phyloP scores from a whole-genome alignment of 116 monocot species.

The Iris pallida region DNA sequence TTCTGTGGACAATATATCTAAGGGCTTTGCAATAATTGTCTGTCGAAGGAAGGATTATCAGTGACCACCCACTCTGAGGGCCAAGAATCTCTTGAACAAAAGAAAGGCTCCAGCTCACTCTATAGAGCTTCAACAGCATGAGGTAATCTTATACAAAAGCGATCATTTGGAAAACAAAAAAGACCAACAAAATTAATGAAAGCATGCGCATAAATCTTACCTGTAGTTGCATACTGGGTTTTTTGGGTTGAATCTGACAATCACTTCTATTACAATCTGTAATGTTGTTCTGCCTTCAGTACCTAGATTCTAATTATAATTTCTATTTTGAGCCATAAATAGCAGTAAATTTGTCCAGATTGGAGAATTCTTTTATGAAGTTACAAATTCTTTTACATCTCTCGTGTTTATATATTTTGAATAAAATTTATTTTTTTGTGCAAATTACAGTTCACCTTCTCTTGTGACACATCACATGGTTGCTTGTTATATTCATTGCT shows the following conservation, averaged over 20 bases:
- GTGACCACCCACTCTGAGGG: slow-evolving; percentile 61
- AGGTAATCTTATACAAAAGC: slow-evolving; percentile 33
- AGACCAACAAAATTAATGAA: background rate
- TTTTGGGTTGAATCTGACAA: too few relatives aligned
- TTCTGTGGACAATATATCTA: slow-evolving; percentile 95
- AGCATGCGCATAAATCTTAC: too few relatives aligned
- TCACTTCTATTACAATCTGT: too few relatives aligned
- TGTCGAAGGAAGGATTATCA: slow-evolving; percentile 78
- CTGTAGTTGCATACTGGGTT: too few relatives aligned
- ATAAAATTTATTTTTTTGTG: background rate
- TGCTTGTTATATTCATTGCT: too few relatives aligned
- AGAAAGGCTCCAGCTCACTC: slow-evolving; percentile 93
- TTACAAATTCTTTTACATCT: background rate
- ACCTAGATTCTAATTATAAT: too few relatives aligned
- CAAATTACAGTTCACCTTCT: background rate
- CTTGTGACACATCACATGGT: background rate
- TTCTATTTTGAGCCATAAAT: too few relatives aligned
- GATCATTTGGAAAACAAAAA: background rate
- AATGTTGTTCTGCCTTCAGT: too few relatives aligned
- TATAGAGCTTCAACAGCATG: slow-evolving; percentile 83
- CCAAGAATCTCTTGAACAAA: slow-evolving; percentile 85
- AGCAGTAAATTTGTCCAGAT: too few relatives aligned
- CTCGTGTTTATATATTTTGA: background rate
- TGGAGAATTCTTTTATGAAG: background rate
- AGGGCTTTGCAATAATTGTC: slow-evolving; percentile 80